Percentiles rank a stretch among this genome's conserved stretches.
These are phyloP conservation scores for Euclidium syriacum DNA, from an alignment of 345 rosid genomes.

Conservation along the genomic window DNA sequence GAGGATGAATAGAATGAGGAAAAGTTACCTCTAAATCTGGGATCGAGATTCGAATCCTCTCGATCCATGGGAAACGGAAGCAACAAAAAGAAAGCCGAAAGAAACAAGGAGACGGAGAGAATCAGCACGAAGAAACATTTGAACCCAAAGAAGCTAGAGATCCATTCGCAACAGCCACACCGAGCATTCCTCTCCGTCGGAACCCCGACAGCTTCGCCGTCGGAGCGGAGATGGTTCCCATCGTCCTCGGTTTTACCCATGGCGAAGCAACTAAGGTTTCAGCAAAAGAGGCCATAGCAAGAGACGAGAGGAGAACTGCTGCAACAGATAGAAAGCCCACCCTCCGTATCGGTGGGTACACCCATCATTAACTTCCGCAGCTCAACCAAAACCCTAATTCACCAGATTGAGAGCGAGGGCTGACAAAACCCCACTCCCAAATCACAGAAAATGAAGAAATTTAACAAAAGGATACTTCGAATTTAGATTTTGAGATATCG, in stretches of 20 bases:
- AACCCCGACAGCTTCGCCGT: conserved; percentile 22
- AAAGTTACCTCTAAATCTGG: conserved; percentile 58
- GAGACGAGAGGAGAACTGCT: not conserved
- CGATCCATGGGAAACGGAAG: conserved; percentile 65
- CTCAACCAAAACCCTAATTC: conserved; percentile 22
- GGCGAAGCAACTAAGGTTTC: conserved; percentile 25
- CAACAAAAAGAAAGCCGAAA: conserved; percentile 80
- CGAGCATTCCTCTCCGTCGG: conserved; percentile 33
- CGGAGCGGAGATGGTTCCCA: conserved; percentile 31
- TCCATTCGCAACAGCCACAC: conserved; percentile 32
- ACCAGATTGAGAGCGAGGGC: conserved; percentile 15
- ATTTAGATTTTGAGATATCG: conserved; percentile 8
- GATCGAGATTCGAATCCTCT: conserved; percentile 61
- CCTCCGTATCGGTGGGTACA: conserved; percentile 26
- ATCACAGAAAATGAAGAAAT: not conserved
- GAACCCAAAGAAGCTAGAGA: conserved; percentile 38
- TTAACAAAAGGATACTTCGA: not conserved
- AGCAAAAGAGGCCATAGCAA: conserved; percentile 16
- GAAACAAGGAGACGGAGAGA: conserved; percentile 54
- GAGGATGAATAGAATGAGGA: not conserved
- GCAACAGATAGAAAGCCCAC: conserved; percentile 4
- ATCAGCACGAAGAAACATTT: conserved; percentile 54
- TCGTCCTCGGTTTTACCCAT: conserved; percentile 85
- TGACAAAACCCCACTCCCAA: not conserved
- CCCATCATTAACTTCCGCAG: conserved; percentile 23